Conservation (phyloP, 2,329 filamentous ascomycete genomes). For the Aschersonia sp. region DNA sequence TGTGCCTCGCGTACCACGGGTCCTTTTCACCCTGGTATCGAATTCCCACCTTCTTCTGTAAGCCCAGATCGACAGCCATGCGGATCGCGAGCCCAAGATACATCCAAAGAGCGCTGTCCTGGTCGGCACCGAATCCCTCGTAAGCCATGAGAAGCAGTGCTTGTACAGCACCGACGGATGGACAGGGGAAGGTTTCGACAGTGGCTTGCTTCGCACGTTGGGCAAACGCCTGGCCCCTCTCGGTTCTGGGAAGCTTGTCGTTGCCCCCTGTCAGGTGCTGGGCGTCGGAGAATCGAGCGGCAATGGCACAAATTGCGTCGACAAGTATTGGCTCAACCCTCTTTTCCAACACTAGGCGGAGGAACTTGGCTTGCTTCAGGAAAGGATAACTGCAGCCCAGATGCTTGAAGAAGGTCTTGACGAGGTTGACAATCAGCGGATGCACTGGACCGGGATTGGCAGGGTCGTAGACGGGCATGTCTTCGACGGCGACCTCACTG, state of each 20-base stretch:
- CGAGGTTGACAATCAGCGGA: constrained; percentile 59
- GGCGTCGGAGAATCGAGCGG: constrained; percentile 63
- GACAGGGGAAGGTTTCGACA: constrained; percentile 70
- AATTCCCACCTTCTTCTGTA: constrained; percentile 70
- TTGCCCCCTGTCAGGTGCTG: constrained; percentile 31
- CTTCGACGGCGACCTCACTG: constrained; percentile 30
- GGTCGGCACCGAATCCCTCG: constrained; percentile 75
- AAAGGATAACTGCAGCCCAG: constrained; percentile 82
- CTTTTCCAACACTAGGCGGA: constrained; percentile 66
- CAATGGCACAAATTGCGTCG: constrained; percentile 70
- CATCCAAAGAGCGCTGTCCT: constrained; percentile 88
- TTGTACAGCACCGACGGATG: constrained; percentile 71
- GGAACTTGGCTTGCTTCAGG: constrained; percentile 55
- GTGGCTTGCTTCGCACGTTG: constrained; percentile 72
- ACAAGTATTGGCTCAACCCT: constrained; percentile 72
- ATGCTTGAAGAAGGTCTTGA: constrained; percentile 68
- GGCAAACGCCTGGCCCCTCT: constrained; percentile 65
- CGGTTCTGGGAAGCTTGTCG: constrained; percentile 38
- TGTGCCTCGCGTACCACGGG: constrained; percentile 30
- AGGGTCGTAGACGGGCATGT: constrained; percentile 62
- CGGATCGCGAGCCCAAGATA: constrained; percentile 78
- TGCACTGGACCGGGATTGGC: constrained; percentile 57
- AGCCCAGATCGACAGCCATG: constrained; percentile 64
- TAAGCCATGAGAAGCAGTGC: constrained; percentile 75
- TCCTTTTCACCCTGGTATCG: constrained; percentile 41